A percentile compares a stretch with the other conserved stretches of the same genome.
phyloP scores from a whole-genome alignment of 495 filamentous ascomycete species.

The Xylaria venustula region DNA sequence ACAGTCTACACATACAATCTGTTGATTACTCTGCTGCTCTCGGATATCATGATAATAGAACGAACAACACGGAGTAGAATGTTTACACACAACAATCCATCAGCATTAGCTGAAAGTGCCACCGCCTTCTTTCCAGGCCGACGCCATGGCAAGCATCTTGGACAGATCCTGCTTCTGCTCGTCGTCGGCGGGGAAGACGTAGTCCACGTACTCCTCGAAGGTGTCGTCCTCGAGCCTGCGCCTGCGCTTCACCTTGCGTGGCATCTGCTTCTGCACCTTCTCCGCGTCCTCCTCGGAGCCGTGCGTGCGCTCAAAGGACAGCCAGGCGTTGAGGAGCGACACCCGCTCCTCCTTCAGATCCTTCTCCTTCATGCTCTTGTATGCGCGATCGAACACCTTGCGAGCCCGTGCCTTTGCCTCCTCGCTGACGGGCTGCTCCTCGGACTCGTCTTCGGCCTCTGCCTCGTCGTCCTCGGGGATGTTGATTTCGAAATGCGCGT shows the following conservation, averaged over 20 bases:
- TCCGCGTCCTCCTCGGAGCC: conserved; percentile 76
- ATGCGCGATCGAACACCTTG: conserved; percentile 79
- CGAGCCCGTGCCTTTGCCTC: conserved; percentile 79
- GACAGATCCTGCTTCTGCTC: conserved; percentile 80
- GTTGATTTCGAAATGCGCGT: conserved; percentile 95
- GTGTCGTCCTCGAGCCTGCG: conserved; percentile 91
- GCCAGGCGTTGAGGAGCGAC: conserved; percentile 86
- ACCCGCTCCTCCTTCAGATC: conserved; percentile 93
- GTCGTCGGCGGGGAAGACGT: conserved; percentile 96
- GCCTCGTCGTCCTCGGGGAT: conserved; percentile 63
- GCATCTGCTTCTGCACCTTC: conserved; percentile 89
- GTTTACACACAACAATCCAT: too few species aligned
- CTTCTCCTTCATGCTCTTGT: conserved; percentile 86
- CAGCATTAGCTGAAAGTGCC: conserved; percentile 25
- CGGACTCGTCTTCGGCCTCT: conserved; percentile 43
- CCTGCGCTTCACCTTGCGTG: conserved; percentile 87
- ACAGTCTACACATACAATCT: too few species aligned
- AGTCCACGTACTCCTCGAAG: conserved; percentile 97
- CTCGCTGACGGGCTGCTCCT: conserved; percentile 73
- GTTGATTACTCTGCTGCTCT: too few species aligned
- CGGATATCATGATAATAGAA: too few species aligned
- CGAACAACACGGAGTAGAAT: too few species aligned
- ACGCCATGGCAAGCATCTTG: conserved; percentile 78
- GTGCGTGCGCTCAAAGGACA: conserved; percentile 82
- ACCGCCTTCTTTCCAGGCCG: conserved; percentile 78